Percentiles rank a stretch among this genome's conserved stretches.
phyloP scores from a whole-genome alignment of 2,329 filamentous ascomycete species.

The Aureobasidium subglaciale region DNA sequence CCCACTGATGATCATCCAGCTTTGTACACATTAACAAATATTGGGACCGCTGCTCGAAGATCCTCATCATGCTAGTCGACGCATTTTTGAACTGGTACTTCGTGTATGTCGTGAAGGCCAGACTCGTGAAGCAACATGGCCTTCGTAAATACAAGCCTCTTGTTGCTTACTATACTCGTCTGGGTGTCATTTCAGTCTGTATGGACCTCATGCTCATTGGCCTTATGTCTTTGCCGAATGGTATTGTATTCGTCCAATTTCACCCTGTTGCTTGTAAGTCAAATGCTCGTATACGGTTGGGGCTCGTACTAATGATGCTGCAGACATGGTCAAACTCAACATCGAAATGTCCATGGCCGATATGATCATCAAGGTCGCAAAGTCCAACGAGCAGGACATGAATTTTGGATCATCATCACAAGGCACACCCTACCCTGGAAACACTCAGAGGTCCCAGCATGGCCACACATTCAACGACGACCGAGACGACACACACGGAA shows the following conservation, averaged over 20 bases:
- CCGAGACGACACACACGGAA: background rate
- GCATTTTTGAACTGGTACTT: constrained; percentile 34
- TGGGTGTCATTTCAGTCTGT: constrained; percentile 43
- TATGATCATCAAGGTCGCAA: constrained; percentile 38
- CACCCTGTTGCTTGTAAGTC: constrained; percentile 32
- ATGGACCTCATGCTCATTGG: constrained; percentile 35
- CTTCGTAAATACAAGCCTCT: constrained; percentile 46
- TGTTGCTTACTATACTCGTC: constrained; percentile 43
- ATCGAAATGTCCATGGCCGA: constrained; percentile 43
- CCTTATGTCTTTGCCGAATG: constrained; percentile 7
- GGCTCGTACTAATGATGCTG: background rate
- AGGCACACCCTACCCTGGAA: background rate
- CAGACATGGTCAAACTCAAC: constrained; percentile 40
- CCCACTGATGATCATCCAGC: constrained; percentile 5
- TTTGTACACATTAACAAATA: constrained; percentile 32
- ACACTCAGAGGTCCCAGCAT: background rate
- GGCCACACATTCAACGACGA: background rate
- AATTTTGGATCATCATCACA: background rate
- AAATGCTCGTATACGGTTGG: background rate
- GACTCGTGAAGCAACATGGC: constrained; percentile 40
- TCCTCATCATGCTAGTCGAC: constrained; percentile 32
- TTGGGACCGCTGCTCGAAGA: constrained; percentile 34
- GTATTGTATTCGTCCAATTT: constrained; percentile 38
- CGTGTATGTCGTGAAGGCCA: constrained; percentile 37
- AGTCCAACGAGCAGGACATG: background rate